Conservation (phyloP, 208 protist genomes). For the Novymonas esmeraldas region DNA sequence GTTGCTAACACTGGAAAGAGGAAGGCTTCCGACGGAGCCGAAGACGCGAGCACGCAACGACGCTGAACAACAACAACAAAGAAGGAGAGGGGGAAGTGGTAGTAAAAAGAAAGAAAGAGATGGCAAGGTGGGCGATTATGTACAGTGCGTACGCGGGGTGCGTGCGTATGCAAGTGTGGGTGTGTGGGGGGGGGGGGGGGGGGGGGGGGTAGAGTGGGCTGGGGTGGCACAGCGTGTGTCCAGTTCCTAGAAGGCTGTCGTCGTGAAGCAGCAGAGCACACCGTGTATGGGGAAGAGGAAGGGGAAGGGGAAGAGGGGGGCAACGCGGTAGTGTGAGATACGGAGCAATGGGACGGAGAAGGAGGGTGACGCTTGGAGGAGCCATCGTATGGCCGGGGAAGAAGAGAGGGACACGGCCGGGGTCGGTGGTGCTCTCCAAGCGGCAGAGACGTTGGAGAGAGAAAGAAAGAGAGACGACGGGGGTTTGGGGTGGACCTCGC, state of each 20-base stretch:
- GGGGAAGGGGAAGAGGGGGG: too few species aligned
- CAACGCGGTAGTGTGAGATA: too few species aligned
- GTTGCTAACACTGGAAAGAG: not conserved
- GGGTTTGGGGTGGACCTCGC: not conserved
- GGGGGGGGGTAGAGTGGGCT: not conserved
- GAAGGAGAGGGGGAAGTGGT: not conserved
- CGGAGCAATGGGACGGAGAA: too few species aligned
- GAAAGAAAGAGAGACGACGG: not conserved
- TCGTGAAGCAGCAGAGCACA: not conserved
- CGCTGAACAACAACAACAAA: not conserved
- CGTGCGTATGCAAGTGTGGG: not conserved
- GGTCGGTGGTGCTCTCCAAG: too few species aligned
- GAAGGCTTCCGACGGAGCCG: too few species aligned
- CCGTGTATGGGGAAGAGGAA: too few species aligned
- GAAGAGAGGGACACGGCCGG: too few species aligned
- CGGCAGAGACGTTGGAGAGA: too few species aligned
- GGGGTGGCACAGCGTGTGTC: not conserved
- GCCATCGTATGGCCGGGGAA: too few species aligned
- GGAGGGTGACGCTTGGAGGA: too few species aligned
- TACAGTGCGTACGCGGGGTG: not conserved
- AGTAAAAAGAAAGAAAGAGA: slow-evolving; percentile 20
- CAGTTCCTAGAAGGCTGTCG: not conserved
- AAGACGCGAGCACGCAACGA: not conserved
- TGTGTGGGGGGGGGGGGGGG: not conserved
- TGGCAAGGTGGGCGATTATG: not conserved